Base-by-base conservation (phyloP, 257 asterid species). In the Rehmannia glutinosa region DNA sequence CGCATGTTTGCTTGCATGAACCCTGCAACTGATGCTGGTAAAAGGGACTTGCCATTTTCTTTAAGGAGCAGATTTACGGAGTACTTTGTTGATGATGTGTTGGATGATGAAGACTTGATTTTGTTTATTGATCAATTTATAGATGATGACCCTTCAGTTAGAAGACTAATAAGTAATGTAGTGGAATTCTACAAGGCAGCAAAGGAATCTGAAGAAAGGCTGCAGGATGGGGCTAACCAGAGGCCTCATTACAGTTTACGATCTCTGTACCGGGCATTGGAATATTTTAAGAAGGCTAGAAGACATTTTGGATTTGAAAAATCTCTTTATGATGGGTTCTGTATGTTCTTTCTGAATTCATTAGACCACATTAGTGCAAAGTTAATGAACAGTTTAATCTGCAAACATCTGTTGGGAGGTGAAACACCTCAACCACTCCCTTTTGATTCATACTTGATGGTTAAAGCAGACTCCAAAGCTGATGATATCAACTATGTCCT, bases 201-300 rank as follows among this genome's bases (percentile, higher is more conserved):
- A 70, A 93, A 86, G 79, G 80, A 72, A 73, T 86, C 86, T 27
- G 96, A 90, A 62, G 97, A 86, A 76, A 82, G 77, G 73, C 83
- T 93, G 70, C 99, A 93, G 84, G 99, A 93, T 85, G 99, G 99
- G 73, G 99, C 99, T 64, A 88, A 86, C 81, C 97, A 90, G 89
- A 93, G 83, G 70, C 97, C 99, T 42, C 99, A 93, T 73, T 93
- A 83, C 84, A 93, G 96, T 80, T 79, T 93, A 68, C 90, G 99
- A 72, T 93, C 99, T 23, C 86, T 93, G 58, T 88, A 84, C 75
- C 94, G 99, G 49, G 99, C 92, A 17, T 39, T 93, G 74, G 96
- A 91, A 72, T 93, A 85, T 73, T 43, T 84, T 10, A 74, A 71
- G 72, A 84, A 77, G 83, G 89, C 96, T 30, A 81, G 77, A 77